These are phyloP conservation scores for Penicillium goetzii DNA, from an alignment of 495 filamentous ascomycete genomes.

Conservation along the genomic window DNA sequence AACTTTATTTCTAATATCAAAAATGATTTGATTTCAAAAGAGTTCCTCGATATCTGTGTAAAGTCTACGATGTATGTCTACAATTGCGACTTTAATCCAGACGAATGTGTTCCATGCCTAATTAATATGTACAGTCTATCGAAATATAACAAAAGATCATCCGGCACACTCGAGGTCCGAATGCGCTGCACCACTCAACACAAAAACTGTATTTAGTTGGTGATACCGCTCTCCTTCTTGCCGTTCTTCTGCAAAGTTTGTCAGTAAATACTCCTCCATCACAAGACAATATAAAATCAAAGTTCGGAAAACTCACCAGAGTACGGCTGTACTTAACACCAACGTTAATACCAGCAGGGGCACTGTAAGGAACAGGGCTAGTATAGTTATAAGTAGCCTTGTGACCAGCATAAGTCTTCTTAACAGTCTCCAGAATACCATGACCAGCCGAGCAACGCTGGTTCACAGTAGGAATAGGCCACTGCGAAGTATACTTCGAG, in stretches of 20 bases:
- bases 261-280: neutral
- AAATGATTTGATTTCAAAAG: no score
- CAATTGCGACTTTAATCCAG: no score
- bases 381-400: slow-evolving; percentile 49
- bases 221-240: slow-evolving; percentile 23
- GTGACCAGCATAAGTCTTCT: slow-evolving; percentile 40
- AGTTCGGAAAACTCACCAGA: slow-evolving; percentile 11
- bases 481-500: slow-evolving; percentile 40
- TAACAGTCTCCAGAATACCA: slow-evolving; percentile 49
- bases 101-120: neutral
- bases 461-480: slow-evolving; percentile 47
- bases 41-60: no score
- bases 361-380: slow-evolving; percentile 47
- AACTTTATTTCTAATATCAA: no score
- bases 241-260: slow-evolving; percentile 16
- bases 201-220: slow-evolving; percentile 11
- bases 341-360: slow-evolving; percentile 37
- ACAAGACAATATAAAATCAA: neutral
- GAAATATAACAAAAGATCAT: neutral
- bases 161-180: neutral
- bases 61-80: no score
- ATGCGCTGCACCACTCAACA: neutral
- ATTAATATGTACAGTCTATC: slow-evolving; percentile 8
- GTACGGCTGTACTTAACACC: slow-evolving; percentile 37
- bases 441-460: slow-evolving; percentile 51